Conservation (phyloP, 148 eudicot genomes). For the Chenopodium berlandieri region DNA sequence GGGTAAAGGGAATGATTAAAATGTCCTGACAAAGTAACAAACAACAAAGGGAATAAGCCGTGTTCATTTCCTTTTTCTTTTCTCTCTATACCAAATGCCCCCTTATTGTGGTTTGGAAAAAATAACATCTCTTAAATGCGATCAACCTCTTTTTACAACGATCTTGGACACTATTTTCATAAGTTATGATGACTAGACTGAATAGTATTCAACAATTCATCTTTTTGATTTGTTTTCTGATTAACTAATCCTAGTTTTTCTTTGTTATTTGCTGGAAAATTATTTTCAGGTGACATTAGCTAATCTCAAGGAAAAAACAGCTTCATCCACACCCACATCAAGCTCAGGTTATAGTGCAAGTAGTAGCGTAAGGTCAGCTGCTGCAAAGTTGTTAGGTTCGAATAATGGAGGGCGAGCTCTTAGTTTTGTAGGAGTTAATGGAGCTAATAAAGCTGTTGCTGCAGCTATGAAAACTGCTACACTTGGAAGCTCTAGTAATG, state of each 20-base stretch:
- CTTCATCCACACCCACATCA: constrained; percentile 34
- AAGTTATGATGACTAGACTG: not conserved
- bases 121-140: not conserved
- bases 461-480: constrained; percentile 47
- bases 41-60: too few species aligned
- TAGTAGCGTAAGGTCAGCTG: constrained; percentile 69
- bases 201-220: not conserved
- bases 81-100: too few species aligned
- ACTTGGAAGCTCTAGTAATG: constrained; percentile 42
- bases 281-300: constrained; percentile 64
- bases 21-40: too few species aligned
- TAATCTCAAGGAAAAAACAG: constrained; percentile 62
- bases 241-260: not conserved
- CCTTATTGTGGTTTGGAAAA: not conserved
- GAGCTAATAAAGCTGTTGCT: constrained; percentile 39
- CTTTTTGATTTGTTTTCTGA: not conserved
- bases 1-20: too few species aligned
- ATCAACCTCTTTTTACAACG: not conserved
- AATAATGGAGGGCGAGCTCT: constrained; percentile 57
- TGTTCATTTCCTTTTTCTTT: too few species aligned
- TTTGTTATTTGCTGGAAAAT: not conserved
- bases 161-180: not conserved
- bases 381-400: constrained; percentile 54
- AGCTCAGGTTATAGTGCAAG: constrained; percentile 45
- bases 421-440: constrained; percentile 67